Percentiles rank a stretch among this genome's conserved stretches.
Conservation (phyloP, 1,139 yeast genomes). For the Yamadazyma oceani region DNA sequence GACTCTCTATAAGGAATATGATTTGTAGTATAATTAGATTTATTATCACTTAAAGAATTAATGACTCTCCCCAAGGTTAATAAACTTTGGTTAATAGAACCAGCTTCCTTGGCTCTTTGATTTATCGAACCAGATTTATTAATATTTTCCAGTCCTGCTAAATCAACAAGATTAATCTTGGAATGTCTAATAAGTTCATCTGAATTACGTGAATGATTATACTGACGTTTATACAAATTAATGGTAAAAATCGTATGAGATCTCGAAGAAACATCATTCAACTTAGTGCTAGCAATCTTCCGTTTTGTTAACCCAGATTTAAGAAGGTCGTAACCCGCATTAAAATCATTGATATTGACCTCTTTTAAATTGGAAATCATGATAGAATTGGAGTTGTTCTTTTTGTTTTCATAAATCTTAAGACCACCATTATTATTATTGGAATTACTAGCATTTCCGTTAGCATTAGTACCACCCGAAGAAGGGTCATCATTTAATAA, state of each 20-base stretch:
- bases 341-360: conserved; percentile 50
- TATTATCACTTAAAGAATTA: conserved; percentile 52
- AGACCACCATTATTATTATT: conserved; percentile 25
- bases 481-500: conserved; percentile 45
- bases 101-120: conserved; percentile 84
- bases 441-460: background rate
- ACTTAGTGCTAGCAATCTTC: conserved; percentile 66
- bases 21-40: conserved; percentile 8
- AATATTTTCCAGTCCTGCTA: conserved; percentile 88
- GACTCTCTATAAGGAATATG: conserved; percentile 89
- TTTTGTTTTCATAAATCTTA: conserved; percentile 51
- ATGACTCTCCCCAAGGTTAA: conserved; percentile 84
- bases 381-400: conserved; percentile 16
- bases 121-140: conserved; percentile 77
- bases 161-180: conserved; percentile 77
- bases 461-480: background rate
- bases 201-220: conserved; percentile 17
- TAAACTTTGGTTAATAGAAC: conserved; percentile 80
- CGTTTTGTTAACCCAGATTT: conserved; percentile 57
- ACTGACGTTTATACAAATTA: conserved; percentile 48
- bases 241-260: conserved; percentile 75
- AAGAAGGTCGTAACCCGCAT: conserved; percentile 54
- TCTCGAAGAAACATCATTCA: conserved; percentile 69
- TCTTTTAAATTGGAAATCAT: conserved; percentile 59
- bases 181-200: conserved; percentile 50